Evolutionary conservation across 495 filamentous ascomycete species (phyloP).

Genomic region (Hypoxylon lienhwacheense): DNA sequence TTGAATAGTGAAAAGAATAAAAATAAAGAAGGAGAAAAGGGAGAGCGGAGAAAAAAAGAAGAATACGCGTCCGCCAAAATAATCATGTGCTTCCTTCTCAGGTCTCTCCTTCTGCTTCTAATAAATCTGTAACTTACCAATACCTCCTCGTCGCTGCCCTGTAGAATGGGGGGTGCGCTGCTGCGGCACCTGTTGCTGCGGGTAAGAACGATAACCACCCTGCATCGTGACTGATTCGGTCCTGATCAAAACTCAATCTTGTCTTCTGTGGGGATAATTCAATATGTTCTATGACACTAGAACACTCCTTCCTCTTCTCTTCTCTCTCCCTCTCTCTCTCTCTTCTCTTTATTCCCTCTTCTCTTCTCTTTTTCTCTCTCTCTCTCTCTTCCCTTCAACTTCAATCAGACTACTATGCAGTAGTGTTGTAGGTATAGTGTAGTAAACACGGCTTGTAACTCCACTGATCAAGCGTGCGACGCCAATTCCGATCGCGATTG

Average conservation of each 20-base stretch:
- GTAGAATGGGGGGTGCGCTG: constrained; percentile 44
- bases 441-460: constrained; percentile 11
- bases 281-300: not conserved
- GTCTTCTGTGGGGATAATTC: not conserved
- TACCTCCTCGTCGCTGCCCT: constrained; percentile 49
- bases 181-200: constrained; percentile 43
- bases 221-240: constrained; percentile 46
- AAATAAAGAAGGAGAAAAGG: not conserved
- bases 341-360: constrained; percentile 5
- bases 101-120: no score
- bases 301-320: not conserved
- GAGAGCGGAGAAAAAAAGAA: no score
- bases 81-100: no score
- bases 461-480: constrained; percentile 29
- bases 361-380: constrained; percentile 3
- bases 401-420: no score
- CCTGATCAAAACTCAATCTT: not conserved
- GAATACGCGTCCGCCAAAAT: no score
- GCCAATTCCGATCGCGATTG: constrained; percentile 34
- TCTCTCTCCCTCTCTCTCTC: not conserved
- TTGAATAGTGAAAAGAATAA: constrained; percentile 12
- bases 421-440: not conserved
- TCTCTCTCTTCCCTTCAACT: constrained; percentile 25
- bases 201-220: constrained; percentile 51
- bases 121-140: constrained; percentile 53